Evolutionary conservation across 148 eudicot genomes (phyloP).

Genomic region (Polygonum aviculare): DNA sequence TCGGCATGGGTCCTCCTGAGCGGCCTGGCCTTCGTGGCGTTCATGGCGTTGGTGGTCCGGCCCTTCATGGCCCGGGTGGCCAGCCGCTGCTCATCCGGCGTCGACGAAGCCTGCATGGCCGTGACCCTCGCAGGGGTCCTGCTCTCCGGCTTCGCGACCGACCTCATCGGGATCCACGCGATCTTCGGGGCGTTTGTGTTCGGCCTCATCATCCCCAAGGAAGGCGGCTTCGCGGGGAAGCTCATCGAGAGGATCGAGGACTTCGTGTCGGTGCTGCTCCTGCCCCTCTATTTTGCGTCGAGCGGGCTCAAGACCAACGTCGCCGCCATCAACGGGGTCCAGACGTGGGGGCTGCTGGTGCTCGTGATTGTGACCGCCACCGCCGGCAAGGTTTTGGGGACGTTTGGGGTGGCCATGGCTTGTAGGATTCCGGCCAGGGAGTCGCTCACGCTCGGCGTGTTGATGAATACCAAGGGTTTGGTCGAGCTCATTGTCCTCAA

Average conservation of each 20-base stretch:
- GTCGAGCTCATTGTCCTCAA: conserved; percentile 53
- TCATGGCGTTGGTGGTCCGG: conserved; percentile 11
- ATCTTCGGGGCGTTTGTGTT: conserved; percentile 44
- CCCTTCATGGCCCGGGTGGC: conserved; percentile 23
- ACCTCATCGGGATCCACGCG: conserved; percentile 45
- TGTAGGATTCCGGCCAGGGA: conserved; percentile 28
- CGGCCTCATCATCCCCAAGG: conserved; percentile 38
- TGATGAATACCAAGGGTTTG: conserved; percentile 50
- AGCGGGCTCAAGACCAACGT: conserved; percentile 51
- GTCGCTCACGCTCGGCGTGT: conserved; percentile 33
- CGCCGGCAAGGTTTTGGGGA: conserved; percentile 39
- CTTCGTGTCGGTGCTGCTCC: conserved; percentile 29
- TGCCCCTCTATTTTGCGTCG: conserved; percentile 44
- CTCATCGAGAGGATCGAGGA: conserved; percentile 39
- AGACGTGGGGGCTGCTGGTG: conserved; percentile 37
- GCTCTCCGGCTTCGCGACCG: conserved; percentile 36
- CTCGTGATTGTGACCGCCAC: conserved; percentile 33
- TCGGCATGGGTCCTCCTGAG: conserved; percentile 30
- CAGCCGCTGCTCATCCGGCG: conserved; percentile 12
- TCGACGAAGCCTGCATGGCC: conserved; percentile 28
- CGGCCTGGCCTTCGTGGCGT: conserved; percentile 25
- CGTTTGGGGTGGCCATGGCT: conserved; percentile 23
- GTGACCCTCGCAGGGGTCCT: conserved; percentile 30
- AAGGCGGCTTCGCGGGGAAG: conserved; percentile 20
- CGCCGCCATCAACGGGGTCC: conserved; percentile 29